Percentiles rank a stretch among this genome's conserved stretches.
phyloP scores from a whole-genome alignment of 371 early-diverging fungal genomes.

The Cokeromyces recurvatus region DNA sequence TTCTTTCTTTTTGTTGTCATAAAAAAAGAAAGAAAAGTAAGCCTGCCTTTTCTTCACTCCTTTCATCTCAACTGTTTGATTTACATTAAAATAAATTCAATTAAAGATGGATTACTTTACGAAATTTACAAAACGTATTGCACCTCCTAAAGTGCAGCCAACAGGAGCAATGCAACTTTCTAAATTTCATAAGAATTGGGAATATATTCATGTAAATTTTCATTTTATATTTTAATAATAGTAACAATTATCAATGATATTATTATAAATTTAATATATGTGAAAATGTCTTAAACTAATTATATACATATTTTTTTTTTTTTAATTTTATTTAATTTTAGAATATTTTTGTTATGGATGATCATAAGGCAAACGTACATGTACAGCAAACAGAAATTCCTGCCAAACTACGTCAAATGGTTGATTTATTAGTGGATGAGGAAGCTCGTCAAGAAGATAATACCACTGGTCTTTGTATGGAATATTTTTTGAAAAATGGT shows the following conservation, averaged over 20 bases:
- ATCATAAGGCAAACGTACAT: constrained; percentile 47
- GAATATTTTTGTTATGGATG: constrained; percentile 59
- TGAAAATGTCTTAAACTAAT: no score
- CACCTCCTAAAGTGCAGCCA: constrained; percentile 59
- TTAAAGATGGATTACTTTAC: constrained; percentile 60
- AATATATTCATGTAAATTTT: constrained; percentile 64
- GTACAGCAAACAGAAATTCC: constrained; percentile 83
- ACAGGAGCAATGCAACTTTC: constrained; percentile 64
- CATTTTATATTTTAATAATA: no score
- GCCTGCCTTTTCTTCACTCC: no score
- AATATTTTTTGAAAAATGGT: constrained; percentile 81
- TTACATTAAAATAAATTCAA: no score
- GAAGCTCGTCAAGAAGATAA: constrained; percentile 70
- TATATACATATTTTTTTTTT: no score
- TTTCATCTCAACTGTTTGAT: no score
- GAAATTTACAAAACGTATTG: constrained; percentile 62
- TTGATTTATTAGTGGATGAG: constrained; percentile 89
- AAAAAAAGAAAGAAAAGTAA: no score
- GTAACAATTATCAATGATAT: no score
- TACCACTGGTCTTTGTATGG: constrained; percentile 87
- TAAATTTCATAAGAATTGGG: constrained; percentile 77
- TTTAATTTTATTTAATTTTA: constrained; percentile 11
- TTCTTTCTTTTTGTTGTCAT: no score
- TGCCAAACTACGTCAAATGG: constrained; percentile 70
- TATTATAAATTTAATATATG: no score